Evolutionary conservation across 495 filamentous ascomycete species (phyloP).

Genomic region (Xylaria venustula): DNA sequence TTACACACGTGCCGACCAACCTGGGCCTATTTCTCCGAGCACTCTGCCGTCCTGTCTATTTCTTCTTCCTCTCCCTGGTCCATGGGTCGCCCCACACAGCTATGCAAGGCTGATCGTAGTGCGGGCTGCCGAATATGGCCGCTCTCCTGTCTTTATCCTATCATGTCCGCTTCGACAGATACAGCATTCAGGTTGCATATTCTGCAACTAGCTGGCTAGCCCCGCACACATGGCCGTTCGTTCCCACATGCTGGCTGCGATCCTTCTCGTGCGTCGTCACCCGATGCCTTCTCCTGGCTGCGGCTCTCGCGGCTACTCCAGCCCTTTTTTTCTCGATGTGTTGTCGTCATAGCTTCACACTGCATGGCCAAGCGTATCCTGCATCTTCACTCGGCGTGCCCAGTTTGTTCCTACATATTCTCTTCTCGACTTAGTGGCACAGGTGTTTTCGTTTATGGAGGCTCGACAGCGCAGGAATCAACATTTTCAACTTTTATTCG

Average conservation of each 20-base stretch:
- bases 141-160: background rate
- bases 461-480: slow-evolving; percentile 7
- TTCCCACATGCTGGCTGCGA: background rate
- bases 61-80: background rate
- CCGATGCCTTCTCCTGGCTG: background rate
- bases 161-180: background rate
- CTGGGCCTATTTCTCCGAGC: background rate
- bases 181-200: background rate
- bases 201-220: background rate
- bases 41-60: background rate
- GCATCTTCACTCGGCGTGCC: background rate
- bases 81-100: background rate
- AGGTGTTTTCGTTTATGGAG: slow-evolving; percentile 9
- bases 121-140: slow-evolving; percentile 1
- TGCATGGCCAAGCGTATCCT: slow-evolving; percentile 10
- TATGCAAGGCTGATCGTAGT: background rate
- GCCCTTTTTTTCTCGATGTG: background rate
- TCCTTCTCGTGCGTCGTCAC: background rate
- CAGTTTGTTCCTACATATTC: background rate
- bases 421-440: background rate
- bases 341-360: background rate
- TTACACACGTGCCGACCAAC: background rate
- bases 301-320: slow-evolving; percentile 3
- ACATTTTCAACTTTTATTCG: background rate
- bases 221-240: background rate